Conservation (phyloP, 139 green algal genomes). For the Micractinium sp. region DNA sequence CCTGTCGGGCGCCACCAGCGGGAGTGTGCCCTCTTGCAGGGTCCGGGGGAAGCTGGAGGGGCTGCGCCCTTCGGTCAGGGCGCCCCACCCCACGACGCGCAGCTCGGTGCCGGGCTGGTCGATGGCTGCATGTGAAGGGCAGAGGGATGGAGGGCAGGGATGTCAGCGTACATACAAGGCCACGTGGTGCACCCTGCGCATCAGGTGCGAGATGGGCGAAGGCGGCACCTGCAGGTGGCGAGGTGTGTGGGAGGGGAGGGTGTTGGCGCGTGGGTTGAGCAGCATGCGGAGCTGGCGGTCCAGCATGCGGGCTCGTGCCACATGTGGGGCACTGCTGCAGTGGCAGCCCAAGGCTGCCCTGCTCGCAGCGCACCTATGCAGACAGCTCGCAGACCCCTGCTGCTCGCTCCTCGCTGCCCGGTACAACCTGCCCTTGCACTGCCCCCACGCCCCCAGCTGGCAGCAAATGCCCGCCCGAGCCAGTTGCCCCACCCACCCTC, state of each 20-base stretch:
- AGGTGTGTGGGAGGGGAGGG: background rate
- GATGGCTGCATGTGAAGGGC: background rate
- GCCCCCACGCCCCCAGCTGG: too few species aligned
- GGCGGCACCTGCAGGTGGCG: too few species aligned
- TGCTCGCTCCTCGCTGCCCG: too few species aligned
- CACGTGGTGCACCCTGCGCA: background rate
- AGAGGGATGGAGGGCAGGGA: background rate
- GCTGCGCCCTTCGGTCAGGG: background rate
- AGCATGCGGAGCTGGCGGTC: background rate
- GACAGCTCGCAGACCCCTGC: too few species aligned
- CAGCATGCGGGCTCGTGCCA: too few species aligned
- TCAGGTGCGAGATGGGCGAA: background rate
- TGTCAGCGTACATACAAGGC: background rate
- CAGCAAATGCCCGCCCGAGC: too few species aligned
- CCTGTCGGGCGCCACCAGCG: background rate
- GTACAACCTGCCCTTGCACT: too few species aligned
- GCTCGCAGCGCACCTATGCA: too few species aligned
- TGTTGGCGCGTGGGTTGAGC: background rate
- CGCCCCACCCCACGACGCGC: conserved; percentile 12
- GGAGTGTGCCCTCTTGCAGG: conserved; percentile 1
- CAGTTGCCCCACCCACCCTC: too few species aligned
- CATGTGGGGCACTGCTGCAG: too few species aligned
- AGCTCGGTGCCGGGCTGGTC: background rate
- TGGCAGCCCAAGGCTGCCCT: too few species aligned
- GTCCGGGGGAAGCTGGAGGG: background rate